These are phyloP conservation scores for Venturia oleaginea DNA, from an alignment of 2,329 filamentous ascomycete species.

Conservation along the genomic window DNA sequence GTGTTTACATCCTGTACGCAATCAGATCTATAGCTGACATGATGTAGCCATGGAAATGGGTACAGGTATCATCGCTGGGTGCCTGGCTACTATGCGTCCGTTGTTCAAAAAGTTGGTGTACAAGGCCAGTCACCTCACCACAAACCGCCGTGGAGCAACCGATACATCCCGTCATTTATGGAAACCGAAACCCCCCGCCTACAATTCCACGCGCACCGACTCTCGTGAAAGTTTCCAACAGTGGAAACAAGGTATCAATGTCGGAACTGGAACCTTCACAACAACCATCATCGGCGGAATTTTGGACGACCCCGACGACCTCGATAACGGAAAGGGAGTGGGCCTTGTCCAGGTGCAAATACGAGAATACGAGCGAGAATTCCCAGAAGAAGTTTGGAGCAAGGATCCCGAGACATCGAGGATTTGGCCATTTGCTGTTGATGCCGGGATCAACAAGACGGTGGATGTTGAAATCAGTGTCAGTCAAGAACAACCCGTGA, in stretches of 20 bases:
- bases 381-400: neutral
- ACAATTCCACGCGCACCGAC: neutral
- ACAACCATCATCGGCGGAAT: slow-evolving; percentile 9
- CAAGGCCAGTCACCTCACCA: slow-evolving; percentile 3
- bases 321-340: neutral
- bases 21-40: neutral
- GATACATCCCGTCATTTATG: neutral
- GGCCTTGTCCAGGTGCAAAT: neutral
- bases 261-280: neutral
- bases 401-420: slow-evolving; percentile 5
- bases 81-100: slow-evolving; percentile 15
- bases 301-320: neutral
- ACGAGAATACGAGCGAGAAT: neutral
- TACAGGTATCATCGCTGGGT: slow-evolving; percentile 15
- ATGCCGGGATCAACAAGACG: neutral
- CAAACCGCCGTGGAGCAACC: neutral
- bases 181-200: neutral
- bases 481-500: neutral
- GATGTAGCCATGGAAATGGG: slow-evolving; percentile 11
- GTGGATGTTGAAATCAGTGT: slow-evolving; percentile 13
- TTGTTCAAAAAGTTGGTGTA: slow-evolving; percentile 13
- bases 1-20: neutral
- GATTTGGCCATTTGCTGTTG: slow-evolving; percentile 10
- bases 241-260: neutral
- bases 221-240: neutral